These are phyloP conservation scores for Purshia tridentata DNA, from an alignment of 306 rosid species.

Conservation along the genomic window DNA sequence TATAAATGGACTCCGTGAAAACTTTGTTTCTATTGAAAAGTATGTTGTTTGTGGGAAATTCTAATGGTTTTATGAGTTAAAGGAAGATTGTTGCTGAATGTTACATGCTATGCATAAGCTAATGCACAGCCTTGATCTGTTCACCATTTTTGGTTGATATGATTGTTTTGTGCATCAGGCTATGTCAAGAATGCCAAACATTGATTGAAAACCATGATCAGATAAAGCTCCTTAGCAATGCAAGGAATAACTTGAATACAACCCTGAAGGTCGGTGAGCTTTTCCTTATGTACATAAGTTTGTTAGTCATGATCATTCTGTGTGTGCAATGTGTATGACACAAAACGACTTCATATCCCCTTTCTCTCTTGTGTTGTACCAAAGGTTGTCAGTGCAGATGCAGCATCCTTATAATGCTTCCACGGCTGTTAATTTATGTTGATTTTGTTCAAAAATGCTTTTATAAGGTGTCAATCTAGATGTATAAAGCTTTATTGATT, in stretches of 20 bases:
- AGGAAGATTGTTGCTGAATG: slow-evolving; percentile 6
- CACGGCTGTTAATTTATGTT: background rate
- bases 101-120: slow-evolving; percentile 6
- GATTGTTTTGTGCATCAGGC: slow-evolving; percentile 51
- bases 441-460: background rate
- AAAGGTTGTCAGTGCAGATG: background rate
- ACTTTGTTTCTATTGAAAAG: slow-evolving; percentile 89
- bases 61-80: slow-evolving; percentile 19
- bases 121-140: slow-evolving; percentile 8
- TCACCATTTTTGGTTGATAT: slow-evolving; percentile 31
- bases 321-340: background rate
- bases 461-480: background rate
- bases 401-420: background rate
- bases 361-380: background rate
- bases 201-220: slow-evolving; percentile 96
- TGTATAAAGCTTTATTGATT: background rate
- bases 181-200: slow-evolving; percentile 90
- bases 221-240: slow-evolving; percentile 97
- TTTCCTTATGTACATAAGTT: slow-evolving; percentile 8
- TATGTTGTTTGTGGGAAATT: slow-evolving; percentile 45
- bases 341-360: background rate
- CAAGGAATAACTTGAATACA: slow-evolving; percentile 89
- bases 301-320: background rate
- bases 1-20: slow-evolving; percentile 72
- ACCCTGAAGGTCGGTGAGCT: slow-evolving; percentile 74